Evolutionary conservation across 2,329 filamentous ascomycete genomes (phyloP).

Genomic region (Stromatinia cepivora): DNA sequence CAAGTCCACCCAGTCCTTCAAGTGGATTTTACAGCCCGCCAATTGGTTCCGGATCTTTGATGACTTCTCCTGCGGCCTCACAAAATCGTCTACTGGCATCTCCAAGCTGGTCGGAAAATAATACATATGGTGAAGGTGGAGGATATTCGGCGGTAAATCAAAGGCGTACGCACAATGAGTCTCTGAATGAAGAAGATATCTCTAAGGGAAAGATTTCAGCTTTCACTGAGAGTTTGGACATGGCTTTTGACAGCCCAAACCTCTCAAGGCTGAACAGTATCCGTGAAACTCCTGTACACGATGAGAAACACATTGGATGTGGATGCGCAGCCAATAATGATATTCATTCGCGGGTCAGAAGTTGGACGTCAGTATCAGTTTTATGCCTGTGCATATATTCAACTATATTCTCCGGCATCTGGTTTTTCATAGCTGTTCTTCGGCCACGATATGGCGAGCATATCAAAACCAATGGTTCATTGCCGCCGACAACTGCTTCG

Average conservation of each 20-base stretch:
- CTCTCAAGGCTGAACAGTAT: constrained; percentile 9
- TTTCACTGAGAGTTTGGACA: constrained; percentile 25
- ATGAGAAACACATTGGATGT: constrained; percentile 25
- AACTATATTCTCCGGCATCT: constrained; percentile 64
- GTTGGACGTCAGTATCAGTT: constrained; percentile 53
- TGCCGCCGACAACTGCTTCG: constrained; percentile 65
- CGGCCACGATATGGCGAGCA: constrained; percentile 62
- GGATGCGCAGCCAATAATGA: constrained; percentile 32
- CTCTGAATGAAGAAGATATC: constrained; percentile 22
- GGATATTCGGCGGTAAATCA: neutral
- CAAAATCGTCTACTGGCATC: constrained; percentile 25
- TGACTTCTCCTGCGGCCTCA: constrained; percentile 5
- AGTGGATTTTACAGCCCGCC: constrained; percentile 12
- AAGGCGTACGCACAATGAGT: constrained; percentile 3
- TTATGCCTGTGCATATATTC: constrained; percentile 59
- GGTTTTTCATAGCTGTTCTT: constrained; percentile 60
- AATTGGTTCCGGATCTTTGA: neutral
- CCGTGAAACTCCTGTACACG: neutral
- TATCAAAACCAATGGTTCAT: constrained; percentile 53
- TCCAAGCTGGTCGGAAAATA: constrained; percentile 24
- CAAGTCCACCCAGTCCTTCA: constrained; percentile 11
- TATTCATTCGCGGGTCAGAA: constrained; percentile 32
- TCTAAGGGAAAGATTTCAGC: constrained; percentile 25
- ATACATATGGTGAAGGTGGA: constrained; percentile 8
- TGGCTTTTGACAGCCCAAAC: constrained; percentile 17